Evolutionary conservation across 176 grass and related monocot genomes (phyloP), one percentile per base, ranked within the genome.

Genomic region (Avena insularis): DNA sequence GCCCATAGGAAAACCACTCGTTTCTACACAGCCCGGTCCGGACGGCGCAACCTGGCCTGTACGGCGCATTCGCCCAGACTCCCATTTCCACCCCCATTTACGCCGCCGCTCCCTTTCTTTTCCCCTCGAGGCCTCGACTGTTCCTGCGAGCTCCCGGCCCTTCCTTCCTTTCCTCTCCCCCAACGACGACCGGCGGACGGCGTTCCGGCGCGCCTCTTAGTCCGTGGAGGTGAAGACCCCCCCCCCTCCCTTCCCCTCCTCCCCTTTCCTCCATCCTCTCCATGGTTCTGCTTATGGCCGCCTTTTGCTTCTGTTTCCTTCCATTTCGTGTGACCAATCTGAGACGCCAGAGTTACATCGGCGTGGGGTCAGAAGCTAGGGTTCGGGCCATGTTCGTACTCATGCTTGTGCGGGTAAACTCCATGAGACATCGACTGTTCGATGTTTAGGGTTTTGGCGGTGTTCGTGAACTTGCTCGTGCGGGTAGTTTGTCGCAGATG

Each of bases 371-470:
- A 12, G 74, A 19, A 2, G 4, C 75, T 57, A 77, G 75, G 75
- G 75, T 77, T 77, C 29, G 16, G 75, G 27, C 13, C 75, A 33
- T 19, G 75, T 36, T 77, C 75, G 15, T 12, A 12, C 33, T 35
- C 66, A 19, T 40, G 66, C 33, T 2, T 19, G 66, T 2, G 65
- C 31, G 27, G 65, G 65, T 68, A 36, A 19, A 68, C 2, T 68
- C 31, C 46, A 43, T 36, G 75, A 2, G 75, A 36, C 5, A 29
- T 29, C 15, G 15, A 36, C 50, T 35, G 75, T 56, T 12, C 9
- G 75, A 36, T 33, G 50, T 35, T 27, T 77, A 77, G 73, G 73
- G 49, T 77, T 77, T 54, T 54, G 49, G 25, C 73, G 48, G 8
- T 54, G 73, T 50, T 50, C 14, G 73, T 11, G 73, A 19, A 33